A percentile compares a stretch with the other conserved stretches of the same genome.
These are phyloP conservation scores for Fusarium stilboides DNA, from an alignment of 2,329 filamentous ascomycete genomes.

Conservation along the genomic window DNA sequence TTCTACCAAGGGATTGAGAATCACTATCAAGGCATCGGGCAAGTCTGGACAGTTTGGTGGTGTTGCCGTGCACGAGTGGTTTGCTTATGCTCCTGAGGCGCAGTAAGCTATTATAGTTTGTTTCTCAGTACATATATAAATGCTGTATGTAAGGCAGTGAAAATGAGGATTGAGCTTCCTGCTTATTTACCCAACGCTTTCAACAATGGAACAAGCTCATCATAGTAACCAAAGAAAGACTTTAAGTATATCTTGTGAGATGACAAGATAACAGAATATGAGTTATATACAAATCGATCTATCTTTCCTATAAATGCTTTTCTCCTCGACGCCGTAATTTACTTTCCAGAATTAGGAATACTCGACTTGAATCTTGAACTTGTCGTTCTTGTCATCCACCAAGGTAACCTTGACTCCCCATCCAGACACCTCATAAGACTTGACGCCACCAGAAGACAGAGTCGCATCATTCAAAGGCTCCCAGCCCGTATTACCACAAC, in stretches of 20 bases:
- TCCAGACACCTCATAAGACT: slow-evolving; percentile 20
- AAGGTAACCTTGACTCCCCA: slow-evolving; percentile 38
- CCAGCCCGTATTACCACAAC: slow-evolving; percentile 46
- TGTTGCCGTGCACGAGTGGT: slow-evolving; percentile 22
- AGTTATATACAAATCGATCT: too few species aligned
- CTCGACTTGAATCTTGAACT: slow-evolving; percentile 10
- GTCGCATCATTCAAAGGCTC: slow-evolving; percentile 53
- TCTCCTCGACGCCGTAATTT: too few species aligned
- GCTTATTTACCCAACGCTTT: too few species aligned
- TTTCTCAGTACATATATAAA: neutral
- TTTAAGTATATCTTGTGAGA: too few species aligned
- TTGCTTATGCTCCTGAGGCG: slow-evolving; percentile 17
- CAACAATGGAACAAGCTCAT: too few species aligned
- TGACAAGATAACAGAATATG: too few species aligned
- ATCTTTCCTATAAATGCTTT: too few species aligned
- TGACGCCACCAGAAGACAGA: slow-evolving; percentile 33
- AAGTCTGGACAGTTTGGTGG: slow-evolving; percentile 20
- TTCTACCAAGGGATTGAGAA: slow-evolving; percentile 40
- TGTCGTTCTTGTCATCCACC: neutral
- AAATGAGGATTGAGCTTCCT: too few species aligned
- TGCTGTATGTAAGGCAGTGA: neutral
- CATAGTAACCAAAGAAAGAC: too few species aligned
- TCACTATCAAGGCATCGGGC: slow-evolving; percentile 15
- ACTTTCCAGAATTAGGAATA: neutral
- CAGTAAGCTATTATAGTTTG: neutral